Conservation (phyloP, 768 basidiomycete genomes). For the Termitomyces sp. region DNA sequence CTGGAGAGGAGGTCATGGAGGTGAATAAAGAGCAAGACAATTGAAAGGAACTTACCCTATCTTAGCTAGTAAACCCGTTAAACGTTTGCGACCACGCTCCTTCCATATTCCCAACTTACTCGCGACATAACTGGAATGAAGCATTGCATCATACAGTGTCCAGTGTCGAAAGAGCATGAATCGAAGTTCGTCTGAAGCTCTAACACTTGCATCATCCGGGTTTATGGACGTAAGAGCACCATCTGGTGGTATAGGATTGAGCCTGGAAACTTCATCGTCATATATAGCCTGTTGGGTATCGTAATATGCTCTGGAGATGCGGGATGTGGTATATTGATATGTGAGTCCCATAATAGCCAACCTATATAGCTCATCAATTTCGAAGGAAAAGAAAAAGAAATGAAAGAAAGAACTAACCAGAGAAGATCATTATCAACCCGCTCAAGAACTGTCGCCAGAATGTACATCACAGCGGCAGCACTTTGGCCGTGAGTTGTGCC, state of each 20-base stretch:
- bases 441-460: slow-evolving; percentile 87
- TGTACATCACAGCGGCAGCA: slow-evolving; percentile 84
- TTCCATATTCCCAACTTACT: slow-evolving; percentile 96
- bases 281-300: slow-evolving; percentile 79
- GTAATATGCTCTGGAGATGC: slow-evolving; percentile 84
- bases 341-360: slow-evolving; percentile 92
- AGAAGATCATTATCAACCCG: slow-evolving; percentile 91
- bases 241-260: slow-evolving; percentile 64
- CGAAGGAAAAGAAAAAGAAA: neutral
- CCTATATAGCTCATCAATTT: slow-evolving; percentile 40
- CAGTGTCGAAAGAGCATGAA: slow-evolving; percentile 97
- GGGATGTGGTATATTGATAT: slow-evolving; percentile 84
- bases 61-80: slow-evolving; percentile 92
- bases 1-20: slow-evolving; percentile 36
- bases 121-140: slow-evolving; percentile 94
- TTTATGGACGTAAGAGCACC: slow-evolving; percentile 45
- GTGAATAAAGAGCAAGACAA: neutral
- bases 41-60: slow-evolving; percentile 76
- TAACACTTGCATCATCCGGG: slow-evolving; percentile 83
- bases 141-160: slow-evolving; percentile 98
- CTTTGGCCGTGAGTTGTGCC: slow-evolving; percentile 91
- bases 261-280: slow-evolving; percentile 88
- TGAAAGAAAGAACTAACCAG: slow-evolving; percentile 55
- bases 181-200: slow-evolving; percentile 83
- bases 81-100: slow-evolving; percentile 83